Conservation (phyloP, 2,329 filamentous ascomycete species). For the Phialophora macrospora region DNA sequence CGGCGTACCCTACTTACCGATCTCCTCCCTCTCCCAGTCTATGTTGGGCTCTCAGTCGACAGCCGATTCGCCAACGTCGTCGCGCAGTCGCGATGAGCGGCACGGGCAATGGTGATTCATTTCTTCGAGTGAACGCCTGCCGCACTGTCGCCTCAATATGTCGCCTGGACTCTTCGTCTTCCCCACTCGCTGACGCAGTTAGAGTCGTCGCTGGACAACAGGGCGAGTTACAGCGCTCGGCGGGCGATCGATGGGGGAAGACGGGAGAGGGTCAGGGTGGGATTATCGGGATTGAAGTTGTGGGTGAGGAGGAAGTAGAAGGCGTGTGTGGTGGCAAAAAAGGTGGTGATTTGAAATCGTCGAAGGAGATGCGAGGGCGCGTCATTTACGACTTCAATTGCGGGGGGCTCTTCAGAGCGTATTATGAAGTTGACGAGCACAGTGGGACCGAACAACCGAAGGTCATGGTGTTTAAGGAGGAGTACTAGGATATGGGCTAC, state of each 20-base stretch:
- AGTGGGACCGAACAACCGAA: slow-evolving; percentile 44
- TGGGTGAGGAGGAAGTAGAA: slow-evolving; percentile 40
- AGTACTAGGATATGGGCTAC: slow-evolving; percentile 40
- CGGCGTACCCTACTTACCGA: background rate
- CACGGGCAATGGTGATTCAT: slow-evolving; percentile 88
- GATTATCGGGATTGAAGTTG: slow-evolving; percentile 71
- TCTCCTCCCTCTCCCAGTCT: background rate
- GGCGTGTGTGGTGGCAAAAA: background rate
- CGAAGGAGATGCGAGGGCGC: slow-evolving; percentile 46
- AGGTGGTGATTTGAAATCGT: background rate
- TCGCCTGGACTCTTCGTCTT: slow-evolving; percentile 59
- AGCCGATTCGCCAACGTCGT: slow-evolving; percentile 16
- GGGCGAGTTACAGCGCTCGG: slow-evolving; percentile 75
- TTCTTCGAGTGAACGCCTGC: slow-evolving; percentile 72
- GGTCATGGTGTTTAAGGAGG: slow-evolving; percentile 53
- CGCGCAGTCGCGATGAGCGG: slow-evolving; percentile 62
- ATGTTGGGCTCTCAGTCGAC: background rate
- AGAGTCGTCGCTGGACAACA: slow-evolving; percentile 69
- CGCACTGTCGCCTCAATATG: slow-evolving; percentile 75
- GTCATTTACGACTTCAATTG: slow-evolving; percentile 83
- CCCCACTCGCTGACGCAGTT: slow-evolving; percentile 63
- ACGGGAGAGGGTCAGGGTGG: slow-evolving; percentile 83
- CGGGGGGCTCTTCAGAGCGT: slow-evolving; percentile 85
- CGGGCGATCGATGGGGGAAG: slow-evolving; percentile 71
- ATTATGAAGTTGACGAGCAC: slow-evolving; percentile 54